These are phyloP conservation scores for Chaetoceros tenuissimus DNA, from an alignment of 108 stramenopile species.

Conservation along the genomic window DNA sequence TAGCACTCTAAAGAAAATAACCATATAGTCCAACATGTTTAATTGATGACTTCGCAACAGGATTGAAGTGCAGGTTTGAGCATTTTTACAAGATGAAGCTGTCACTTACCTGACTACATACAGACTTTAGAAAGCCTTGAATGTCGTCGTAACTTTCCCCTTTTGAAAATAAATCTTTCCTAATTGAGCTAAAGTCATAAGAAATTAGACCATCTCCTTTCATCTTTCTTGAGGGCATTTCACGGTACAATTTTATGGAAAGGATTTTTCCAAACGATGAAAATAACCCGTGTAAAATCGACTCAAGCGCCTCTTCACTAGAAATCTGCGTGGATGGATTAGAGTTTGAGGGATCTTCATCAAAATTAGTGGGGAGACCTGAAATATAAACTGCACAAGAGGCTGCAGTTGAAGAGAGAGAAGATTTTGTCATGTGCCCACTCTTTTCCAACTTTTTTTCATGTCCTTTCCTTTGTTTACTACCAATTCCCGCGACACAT, in stretches of 20 bases:
- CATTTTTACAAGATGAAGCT: not conserved
- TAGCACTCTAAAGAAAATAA: not conserved
- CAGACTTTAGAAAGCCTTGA: slow-evolving; percentile 32
- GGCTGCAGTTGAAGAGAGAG: not conserved
- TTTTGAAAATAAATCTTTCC: slow-evolving; percentile 1
- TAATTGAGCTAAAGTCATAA: slow-evolving; percentile 29
- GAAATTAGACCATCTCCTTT: slow-evolving; percentile 77
- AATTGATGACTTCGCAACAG: not conserved
- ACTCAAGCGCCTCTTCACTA: slow-evolving; percentile 43
- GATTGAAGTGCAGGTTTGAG: not conserved
- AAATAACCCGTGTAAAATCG: slow-evolving; percentile 44
- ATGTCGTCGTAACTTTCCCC: slow-evolving; percentile 6
- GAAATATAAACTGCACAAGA: slow-evolving; percentile 57
- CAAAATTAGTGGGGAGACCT: slow-evolving; percentile 45
- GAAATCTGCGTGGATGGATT: not conserved
- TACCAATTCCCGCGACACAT: slow-evolving; percentile 54
- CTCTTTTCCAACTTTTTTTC: slow-evolving; percentile 23
- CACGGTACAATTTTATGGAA: slow-evolving; percentile 55
- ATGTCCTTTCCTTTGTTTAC: slow-evolving; percentile 28
- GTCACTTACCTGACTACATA: slow-evolving; percentile 65
- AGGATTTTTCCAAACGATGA: slow-evolving; percentile 42
- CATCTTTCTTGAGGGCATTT: slow-evolving; percentile 37
- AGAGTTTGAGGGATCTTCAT: not conserved
- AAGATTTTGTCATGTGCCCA: not conserved
- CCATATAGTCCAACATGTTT: not conserved